Base-by-base conservation (phyloP, 2,329 filamentous ascomycete genomes). In the Beauveria sp. region DNA sequence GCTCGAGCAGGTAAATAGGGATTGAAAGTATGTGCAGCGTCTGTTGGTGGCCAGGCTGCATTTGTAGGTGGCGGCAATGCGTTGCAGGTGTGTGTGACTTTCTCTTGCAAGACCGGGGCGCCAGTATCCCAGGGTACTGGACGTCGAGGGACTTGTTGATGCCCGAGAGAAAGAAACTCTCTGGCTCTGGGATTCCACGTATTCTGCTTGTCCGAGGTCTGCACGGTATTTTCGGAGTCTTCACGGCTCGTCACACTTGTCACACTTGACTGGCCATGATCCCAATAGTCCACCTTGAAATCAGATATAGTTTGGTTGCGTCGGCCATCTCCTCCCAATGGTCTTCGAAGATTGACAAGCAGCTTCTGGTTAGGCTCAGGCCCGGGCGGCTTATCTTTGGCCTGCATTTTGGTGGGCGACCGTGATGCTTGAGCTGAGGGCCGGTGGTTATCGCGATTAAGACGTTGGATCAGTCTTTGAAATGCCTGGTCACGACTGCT, bases 171-270 rank as follows among this genome's bases (percentile, higher is more conserved):
- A 9, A 73, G 63, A 54, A 73, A 73, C 48, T 73, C 71, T 59
- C 71, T 69, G 44, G 71, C 71, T 62, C 65, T 69, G 5, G 71
- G 71, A 50, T 73, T 73, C 63, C 72, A 64, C 0, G 63, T 65
- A 24, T 63, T 65, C 22, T 61, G 57, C 30, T 64, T 62, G 24
- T 10, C 34, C 2, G 48, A 12, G 8, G 8, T 30, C 26, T 43
- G 61, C 2, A 64, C 64, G 41, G 44, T 26, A 26, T 26, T 47
- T 9, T 50, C 44, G 30, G 28, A 50, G 44, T 46, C 46, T 26
- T 57, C 55, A 24, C 7, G 30, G 40, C 55, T 57, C n/a, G 30
- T 48, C 16, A 34, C 12, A 48, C 55, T 57, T n/a, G 30, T 40
- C 20, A 34, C 12, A 41, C 30, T 55, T 5, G 59, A 50, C n/a